Evolutionary conservation across 139 green algal genomes (phyloP), one percentile per base, ranked within the genome.

Genomic region (Ettlia oleoabundans): DNA sequence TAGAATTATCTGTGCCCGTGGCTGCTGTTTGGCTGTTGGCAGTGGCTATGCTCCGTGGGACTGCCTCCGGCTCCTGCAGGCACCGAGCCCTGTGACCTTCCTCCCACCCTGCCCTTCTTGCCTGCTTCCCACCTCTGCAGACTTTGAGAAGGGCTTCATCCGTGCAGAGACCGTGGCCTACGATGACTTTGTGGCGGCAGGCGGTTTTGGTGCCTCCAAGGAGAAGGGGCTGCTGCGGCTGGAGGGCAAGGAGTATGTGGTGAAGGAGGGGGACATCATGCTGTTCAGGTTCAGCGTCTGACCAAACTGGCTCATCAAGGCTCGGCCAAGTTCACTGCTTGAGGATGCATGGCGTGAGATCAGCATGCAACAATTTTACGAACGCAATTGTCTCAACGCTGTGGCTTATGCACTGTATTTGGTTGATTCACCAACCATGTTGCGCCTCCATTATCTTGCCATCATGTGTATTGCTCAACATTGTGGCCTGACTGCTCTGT

Each of bases 191-290:
- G 77, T 96, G 9, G 89, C 90, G 32, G 70, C 86, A 37, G 89
- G 87, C 21, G 91, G 95, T 22, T 83, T 86, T 43, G 61, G 32
- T 0, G 84, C 84, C 18, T 86, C 92, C 41, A 95, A 95, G 81
- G 94, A 98, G 76, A 91, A 89, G 52, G 96, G 96, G 22, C 70
- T 91, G 82, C 80, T 98, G 82, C 89, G 96, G 33, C 78, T 95
- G 40, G 97, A 99, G 85, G 97, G 97, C 55, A 99, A 99, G 87
- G 96, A 99, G 84, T 99, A 99, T 73, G 80, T 98, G 4, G 95
- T 99, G 47, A 81, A 95, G 47, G 96, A 98, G 78, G 95, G 96
- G 0, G 97, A 99, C 84, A 91, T 99, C 24, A 76, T 83, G 78
- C 47, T 83, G 3, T 83, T 83, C 64, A 42, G 78, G 18, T 83